A percentile compares a stretch with the other conserved stretches of the same genome.
Evolutionary conservation across 2,329 filamentous ascomycete species (phyloP).

Genomic region (Aspergillus thermomutatus): DNA sequence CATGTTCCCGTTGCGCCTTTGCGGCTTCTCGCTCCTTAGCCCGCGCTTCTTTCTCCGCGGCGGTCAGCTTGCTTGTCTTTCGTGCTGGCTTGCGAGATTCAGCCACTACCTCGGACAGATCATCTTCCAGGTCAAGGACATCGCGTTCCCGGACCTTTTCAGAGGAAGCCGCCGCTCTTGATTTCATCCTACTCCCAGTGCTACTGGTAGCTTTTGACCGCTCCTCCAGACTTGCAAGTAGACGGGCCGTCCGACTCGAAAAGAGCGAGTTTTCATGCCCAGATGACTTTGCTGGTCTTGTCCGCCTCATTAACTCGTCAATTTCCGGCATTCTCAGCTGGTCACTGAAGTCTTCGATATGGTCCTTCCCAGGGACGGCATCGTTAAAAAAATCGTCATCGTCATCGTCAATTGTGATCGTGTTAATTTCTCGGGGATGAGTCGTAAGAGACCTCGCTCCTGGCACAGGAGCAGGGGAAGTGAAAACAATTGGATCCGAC

Average conservation of each 20-base stretch:
- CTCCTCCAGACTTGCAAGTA: conserved; percentile 35
- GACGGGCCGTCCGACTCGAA: conserved; percentile 39
- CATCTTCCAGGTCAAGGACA: conserved; percentile 7
- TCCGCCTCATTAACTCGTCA: conserved; percentile 22
- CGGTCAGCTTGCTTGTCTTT: conserved; percentile 36
- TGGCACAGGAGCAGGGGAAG: conserved; percentile 37
- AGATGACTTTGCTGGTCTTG: conserved; percentile 14
- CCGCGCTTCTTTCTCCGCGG: conserved; percentile 41
- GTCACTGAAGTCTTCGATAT: conserved; percentile 36
- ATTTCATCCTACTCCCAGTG: conserved; percentile 1
- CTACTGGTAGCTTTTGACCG: conserved; percentile 5
- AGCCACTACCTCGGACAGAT: conserved; percentile 38
- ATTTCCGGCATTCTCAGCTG: conserved; percentile 23
- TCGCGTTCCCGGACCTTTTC: conserved; percentile 7
- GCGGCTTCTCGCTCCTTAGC: conserved; percentile 52
- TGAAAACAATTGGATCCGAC: conserved; percentile 43
- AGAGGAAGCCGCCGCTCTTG: not conserved
- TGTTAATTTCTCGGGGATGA: conserved; percentile 9
- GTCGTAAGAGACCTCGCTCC: not conserved
- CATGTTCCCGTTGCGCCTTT: conserved; percentile 49
- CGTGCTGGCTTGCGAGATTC: conserved; percentile 40
- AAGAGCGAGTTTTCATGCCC: conserved; percentile 19
- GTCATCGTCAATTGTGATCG: conserved; percentile 37
- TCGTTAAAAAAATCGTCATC: conserved; percentile 19
- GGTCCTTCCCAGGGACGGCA: conserved; percentile 9